These are phyloP conservation scores for Candida ortonii DNA, from an alignment of 805 yeast genomes.

Conservation along the genomic window DNA sequence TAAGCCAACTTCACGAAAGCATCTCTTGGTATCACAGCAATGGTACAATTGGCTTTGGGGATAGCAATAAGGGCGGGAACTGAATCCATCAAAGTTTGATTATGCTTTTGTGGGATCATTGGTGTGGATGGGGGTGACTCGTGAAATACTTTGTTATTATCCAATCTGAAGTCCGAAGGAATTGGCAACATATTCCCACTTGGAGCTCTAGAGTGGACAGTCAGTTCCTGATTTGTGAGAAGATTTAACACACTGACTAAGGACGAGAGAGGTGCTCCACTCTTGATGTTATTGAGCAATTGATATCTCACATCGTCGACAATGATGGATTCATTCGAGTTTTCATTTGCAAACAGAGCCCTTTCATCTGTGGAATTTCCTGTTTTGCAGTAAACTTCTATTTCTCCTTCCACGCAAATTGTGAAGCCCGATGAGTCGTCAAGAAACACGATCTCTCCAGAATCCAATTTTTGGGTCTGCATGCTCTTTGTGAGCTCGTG, in stretches of 20 bases:
- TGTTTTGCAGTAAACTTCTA: conserved; percentile 70
- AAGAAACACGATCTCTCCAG: conserved; percentile 71
- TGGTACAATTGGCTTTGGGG: conserved; percentile 73
- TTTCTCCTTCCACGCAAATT: conserved; percentile 87
- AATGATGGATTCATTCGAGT: conserved; percentile 39
- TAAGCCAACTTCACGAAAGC: conserved; percentile 71
- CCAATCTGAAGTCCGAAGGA: conserved; percentile 19
- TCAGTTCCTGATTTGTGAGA: conserved; percentile 36
- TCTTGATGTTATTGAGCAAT: conserved; percentile 71
- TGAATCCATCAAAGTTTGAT: neutral
- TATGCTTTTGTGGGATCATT: too few relatives aligned
- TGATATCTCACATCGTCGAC: conserved; percentile 66
- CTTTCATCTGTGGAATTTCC: conserved; percentile 28
- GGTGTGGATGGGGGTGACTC: conserved; percentile 13
- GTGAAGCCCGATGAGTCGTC: conserved; percentile 75
- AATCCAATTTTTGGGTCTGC: conserved; percentile 79
- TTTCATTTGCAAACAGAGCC: conserved; percentile 28
- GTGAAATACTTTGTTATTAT: conserved; percentile 13
- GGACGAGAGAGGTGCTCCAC: conserved; percentile 84
- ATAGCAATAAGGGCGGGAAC: conserved; percentile 55
- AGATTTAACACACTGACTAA: conserved; percentile 75
- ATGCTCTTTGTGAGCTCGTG: conserved; percentile 89
- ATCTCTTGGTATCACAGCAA: conserved; percentile 86
- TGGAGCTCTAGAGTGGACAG: conserved; percentile 1
- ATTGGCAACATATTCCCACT: conserved; percentile 9